Base-by-base conservation (phyloP, 2,329 filamentous ascomycete species). In the Exophiala sideris region DNA sequence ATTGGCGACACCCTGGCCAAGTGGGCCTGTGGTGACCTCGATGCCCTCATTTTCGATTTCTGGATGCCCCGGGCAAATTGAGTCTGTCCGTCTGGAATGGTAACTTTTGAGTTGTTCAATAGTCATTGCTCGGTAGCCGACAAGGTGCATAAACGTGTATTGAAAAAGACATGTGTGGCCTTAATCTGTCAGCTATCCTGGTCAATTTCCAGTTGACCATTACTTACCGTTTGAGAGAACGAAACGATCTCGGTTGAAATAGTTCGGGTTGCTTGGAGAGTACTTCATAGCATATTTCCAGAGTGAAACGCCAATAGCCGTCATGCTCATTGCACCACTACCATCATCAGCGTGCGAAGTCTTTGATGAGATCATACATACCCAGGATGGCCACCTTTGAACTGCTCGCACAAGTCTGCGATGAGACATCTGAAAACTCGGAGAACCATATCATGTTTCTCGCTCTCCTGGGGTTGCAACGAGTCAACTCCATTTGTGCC, bases 351-450 rank as follows among this genome's bases (percentile, higher is more conserved):
- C 21, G 12, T 16, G 33, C 5, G 24, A 29, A 12, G 36, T 9
- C 38, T 8, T 7, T 21, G 2, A 40, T 29, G 36, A 12, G n/a
- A n/a, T 20, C 44, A 1, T 36, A 54, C 75, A 62, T 72, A 84
- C 80, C 84, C 85, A 14, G 84, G 85, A 64, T 88, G 85, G 0
- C 85, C 85, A 34, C 84, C 84, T 58, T 81, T 81, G 68, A 86
- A 88, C 60, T 88, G 84, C 66, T 88, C 78, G 63, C 84, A 87
- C 2, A 88, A 70, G 65, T 88, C 85, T 41, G 85, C 83, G 54
- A 88, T 84, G 29, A 88, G 70, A 46, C 80, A 71, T 50, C 85
- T 75, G 64, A 86, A 86, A 5, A 79, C 80, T 61, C 76, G 78
- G 47, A 87, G 68, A 1, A 85, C 80, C 16, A 79, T 65, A 45